Evolutionary conservation across 345 rosid species (phyloP), one percentile per base, ranked within the genome.

Genomic region (Orychophragmus violaceus): DNA sequence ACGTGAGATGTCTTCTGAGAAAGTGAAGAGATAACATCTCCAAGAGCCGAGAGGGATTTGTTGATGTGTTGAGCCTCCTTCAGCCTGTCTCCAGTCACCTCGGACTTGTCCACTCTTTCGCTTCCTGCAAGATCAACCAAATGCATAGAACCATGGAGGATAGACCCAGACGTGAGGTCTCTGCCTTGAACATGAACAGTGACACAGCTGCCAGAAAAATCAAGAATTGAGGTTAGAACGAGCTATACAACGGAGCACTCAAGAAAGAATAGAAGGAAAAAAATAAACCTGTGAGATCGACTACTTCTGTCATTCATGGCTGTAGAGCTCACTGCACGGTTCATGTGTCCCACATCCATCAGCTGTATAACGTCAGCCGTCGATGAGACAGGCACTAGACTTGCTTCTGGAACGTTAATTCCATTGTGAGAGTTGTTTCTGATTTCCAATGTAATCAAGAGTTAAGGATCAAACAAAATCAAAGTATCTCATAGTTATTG

Each of bases 241-340:
- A 59, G 14, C 18, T 11, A 30, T 60, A 21, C n/a, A n/a, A n/a
- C n/a, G n/a, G n/a, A n/a, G n/a, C n/a, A n/a, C n/a, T n/a, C n/a
- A n/a, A n/a, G n/a, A n/a, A n/a, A n/a, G n/a, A n/a, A n/a, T n/a
- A n/a, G n/a, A n/a, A n/a, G n/a, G n/a, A n/a, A n/a, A n/a, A n/a
- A n/a, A n/a, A n/a, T n/a, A n/a, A n/a, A 92, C 98, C 98, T 87
- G 71, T 93, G 98, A 62, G 98, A 93, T 70, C 97, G 90, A 72
- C 98, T 93, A 72, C 98, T 93, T 24, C 96, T 79, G 70, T 93
- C 98, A 82, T 93, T 90, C 79, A 93, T 76, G 5, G 97, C 96
- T 25, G 98, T 93, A 32, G 97, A 76, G 49, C 94, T 70, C 19
- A 88, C 91, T 59, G 85, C 86, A 55, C 97, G 97, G 69, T 93